Percentiles rank a stretch among this genome's conserved stretches.
Evolutionary conservation across 768 basidiomycete genomes (phyloP).

Genomic region (Suillus plorans): DNA sequence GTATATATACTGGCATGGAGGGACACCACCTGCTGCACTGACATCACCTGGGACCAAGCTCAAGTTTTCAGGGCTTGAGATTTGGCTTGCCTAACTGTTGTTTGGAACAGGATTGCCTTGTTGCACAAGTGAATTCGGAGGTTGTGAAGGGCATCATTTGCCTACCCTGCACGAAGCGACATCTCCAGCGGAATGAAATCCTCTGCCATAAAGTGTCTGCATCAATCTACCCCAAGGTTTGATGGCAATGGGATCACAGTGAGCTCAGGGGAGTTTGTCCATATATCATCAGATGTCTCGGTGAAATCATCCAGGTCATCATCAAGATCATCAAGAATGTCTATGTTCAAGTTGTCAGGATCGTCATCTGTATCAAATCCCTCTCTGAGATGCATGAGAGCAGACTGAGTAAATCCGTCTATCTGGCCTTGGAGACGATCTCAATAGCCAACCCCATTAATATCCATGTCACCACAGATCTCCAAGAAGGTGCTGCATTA

Average conservation of each 20-base stretch:
- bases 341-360: too few species aligned
- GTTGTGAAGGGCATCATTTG: slow-evolving; percentile 15
- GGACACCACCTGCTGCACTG: neutral
- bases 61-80: neutral
- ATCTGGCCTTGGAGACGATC: too few species aligned
- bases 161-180: slow-evolving; percentile 3
- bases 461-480: too few species aligned
- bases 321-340: too few species aligned
- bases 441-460: too few species aligned
- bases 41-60: slow-evolving; percentile 2
- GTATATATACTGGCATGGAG: slow-evolving; percentile 4
- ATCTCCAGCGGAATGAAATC: too few species aligned
- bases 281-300: neutral
- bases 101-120: slow-evolving; percentile 9
- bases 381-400: too few species aligned
- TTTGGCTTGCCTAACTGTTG: slow-evolving; percentile 1
- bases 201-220: too few species aligned
- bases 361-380: too few species aligned
- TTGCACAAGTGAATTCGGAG: slow-evolving; percentile 8
- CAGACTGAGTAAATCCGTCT: too few species aligned
- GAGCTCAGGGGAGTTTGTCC: neutral
- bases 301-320: neutral
- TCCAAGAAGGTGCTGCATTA: too few species aligned
- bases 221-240: too few species aligned
- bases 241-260: neutral